Base-by-base conservation (phyloP, 768 basidiomycete species). In the Aureoboletus auriporus region DNA sequence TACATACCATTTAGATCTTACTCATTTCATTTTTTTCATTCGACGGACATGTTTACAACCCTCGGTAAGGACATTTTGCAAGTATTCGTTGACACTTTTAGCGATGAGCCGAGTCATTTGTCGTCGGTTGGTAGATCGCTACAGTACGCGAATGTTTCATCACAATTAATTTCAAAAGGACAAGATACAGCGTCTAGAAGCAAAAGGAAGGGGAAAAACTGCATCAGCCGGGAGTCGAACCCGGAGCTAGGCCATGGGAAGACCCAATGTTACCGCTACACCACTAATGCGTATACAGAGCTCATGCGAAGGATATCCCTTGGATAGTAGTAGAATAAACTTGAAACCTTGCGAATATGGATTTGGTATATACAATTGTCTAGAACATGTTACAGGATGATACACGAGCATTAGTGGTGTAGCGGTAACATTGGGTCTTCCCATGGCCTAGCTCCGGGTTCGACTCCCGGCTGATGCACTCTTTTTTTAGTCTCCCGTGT, bases 381-480 rank as follows among this genome's bases (percentile, higher is more conserved):
- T 23, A 23, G 20, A 23, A 23, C 20, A 23, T 23, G 20, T 23
- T 23, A 23, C 20, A 37, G 12, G n/a, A 20, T 13, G 16, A 27
- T 13, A 20, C 28, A 17, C 30, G 30, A 37, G 66, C 65, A 65
- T 69, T 56, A 65, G 65, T 85, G 80, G 83, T 84, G 83, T 85
- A 86, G 70, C 78, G 84, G 84, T 85, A 85, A 86, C 84, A 85
- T 86, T 83, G 82, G 80, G 82, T 84, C 83, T 86, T 86, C 84
- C 84, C 84, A 86, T 76, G 74, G 74, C 74, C 75, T 74, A 75
- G 76, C 76, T 64, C 75, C 74, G 76, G 76, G 76, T 77, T 77
- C 76, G 76, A 77, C 71, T 77, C 76, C 76, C 76, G 74, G 76
- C 66, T 64, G 68, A 71, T 69, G 76, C 75, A 77, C 12, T 39